Percentiles rank a stretch among this genome's conserved stretches.
These are phyloP conservation scores for Artemisia annua DNA, from an alignment of 129 eudicot species.

Conservation along the genomic window DNA sequence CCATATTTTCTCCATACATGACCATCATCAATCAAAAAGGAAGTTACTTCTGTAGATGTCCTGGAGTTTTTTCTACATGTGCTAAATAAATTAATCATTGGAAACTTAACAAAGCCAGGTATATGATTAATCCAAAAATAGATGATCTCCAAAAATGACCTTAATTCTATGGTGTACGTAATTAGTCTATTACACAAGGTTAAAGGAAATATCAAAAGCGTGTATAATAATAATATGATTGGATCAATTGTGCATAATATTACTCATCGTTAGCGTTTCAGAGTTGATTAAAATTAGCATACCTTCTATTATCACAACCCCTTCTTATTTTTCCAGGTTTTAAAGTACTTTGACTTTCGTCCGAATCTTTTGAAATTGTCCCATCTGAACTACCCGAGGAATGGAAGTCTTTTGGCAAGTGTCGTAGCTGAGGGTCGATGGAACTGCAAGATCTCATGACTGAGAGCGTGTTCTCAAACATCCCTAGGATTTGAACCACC, in stretches of 20 bases:
- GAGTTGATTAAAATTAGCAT: too few species aligned
- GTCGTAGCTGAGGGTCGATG: constrained; percentile 24
- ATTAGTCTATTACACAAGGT: not conserved
- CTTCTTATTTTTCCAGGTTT: constrained; percentile 36
- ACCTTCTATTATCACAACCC: constrained; percentile 73
- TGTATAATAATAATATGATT: not conserved
- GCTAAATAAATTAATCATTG: too few species aligned
- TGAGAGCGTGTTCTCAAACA: constrained; percentile 36
- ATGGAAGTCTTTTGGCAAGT: not conserved
- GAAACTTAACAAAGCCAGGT: too few species aligned
- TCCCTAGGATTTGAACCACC: constrained; percentile 33
- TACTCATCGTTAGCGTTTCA: too few species aligned
- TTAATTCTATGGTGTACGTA: too few species aligned
- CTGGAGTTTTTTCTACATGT: constrained; percentile 40
- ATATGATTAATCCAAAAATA: too few species aligned
- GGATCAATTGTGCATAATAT: too few species aligned
- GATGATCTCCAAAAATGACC: too few species aligned
- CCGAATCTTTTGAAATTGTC: constrained; percentile 29
- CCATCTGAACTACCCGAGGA: not conserved
- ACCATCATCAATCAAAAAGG: constrained; percentile 51
- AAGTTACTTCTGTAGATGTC: constrained; percentile 25
- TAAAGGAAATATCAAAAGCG: not conserved
- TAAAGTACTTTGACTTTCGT: constrained; percentile 27
- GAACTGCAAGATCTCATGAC: constrained; percentile 17
- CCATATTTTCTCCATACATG: constrained; percentile 89